phyloP scores from a whole-genome alignment of 192 early-diverging fungal genomes.

The Mortierella antarctica region DNA sequence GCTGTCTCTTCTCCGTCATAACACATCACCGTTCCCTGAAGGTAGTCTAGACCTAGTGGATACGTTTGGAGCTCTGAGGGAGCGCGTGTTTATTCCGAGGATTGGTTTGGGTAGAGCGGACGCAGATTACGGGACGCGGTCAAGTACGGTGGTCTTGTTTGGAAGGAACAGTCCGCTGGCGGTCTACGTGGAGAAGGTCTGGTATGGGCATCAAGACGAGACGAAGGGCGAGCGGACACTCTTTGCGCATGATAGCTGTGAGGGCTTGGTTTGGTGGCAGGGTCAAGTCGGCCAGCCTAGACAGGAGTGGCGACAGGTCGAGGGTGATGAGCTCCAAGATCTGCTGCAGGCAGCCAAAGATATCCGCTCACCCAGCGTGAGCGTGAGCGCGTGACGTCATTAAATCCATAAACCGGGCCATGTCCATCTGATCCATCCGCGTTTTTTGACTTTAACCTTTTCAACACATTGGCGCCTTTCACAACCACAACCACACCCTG shows the following conservation, averaged over 20 bases:
- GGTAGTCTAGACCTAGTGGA: not conserved
- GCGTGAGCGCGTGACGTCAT: too few relatives aligned
- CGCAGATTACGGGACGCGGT: conserved; percentile 31
- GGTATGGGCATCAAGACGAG: conserved; percentile 25
- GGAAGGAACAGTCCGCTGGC: conserved; percentile 21
- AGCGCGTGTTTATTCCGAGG: conserved; percentile 38
- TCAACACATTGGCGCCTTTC: not conserved
- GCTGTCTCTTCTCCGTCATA: conserved; percentile 17
- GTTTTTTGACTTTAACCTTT: not conserved
- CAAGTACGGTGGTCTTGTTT: conserved; percentile 32
- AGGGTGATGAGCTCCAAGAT: conserved; percentile 26
- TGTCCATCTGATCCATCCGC: not conserved
- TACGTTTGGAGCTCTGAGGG: conserved; percentile 7
- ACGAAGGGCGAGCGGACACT: not conserved
- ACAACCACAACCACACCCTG: not conserved
- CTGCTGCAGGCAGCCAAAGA: conserved; percentile 16
- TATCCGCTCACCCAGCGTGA: not conserved
- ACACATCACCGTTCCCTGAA: conserved; percentile 17
- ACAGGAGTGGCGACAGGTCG: conserved; percentile 13
- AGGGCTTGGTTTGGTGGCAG: conserved; percentile 48
- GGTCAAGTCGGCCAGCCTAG: conserved; percentile 29
- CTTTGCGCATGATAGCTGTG: conserved; percentile 8
- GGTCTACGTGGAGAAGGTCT: conserved; percentile 43
- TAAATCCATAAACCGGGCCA: not conserved
- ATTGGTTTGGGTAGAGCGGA: not conserved